Percentiles rank a stretch among this genome's conserved stretches.
These are phyloP conservation scores for Phlebiopsis flavidoalba DNA, from an alignment of 768 basidiomycete species.

Conservation along the genomic window DNA sequence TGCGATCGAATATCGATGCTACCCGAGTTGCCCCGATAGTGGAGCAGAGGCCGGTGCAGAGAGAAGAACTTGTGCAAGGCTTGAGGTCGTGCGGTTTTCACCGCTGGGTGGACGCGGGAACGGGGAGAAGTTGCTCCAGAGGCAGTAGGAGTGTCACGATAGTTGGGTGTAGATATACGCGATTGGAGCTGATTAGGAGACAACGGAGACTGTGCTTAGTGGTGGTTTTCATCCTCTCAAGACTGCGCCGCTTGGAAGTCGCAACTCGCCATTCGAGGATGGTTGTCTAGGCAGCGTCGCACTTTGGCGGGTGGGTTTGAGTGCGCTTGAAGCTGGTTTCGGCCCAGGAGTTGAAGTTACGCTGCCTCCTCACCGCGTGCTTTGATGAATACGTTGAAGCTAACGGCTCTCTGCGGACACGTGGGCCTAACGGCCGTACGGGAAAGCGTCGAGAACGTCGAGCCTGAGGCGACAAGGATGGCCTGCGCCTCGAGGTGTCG, in stretches of 20 bases:
- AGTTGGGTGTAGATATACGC: neutral
- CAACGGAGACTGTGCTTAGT: neutral
- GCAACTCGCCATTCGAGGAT: constrained; percentile 18
- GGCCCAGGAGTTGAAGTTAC: constrained; percentile 71
- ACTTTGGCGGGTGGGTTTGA: too few species aligned
- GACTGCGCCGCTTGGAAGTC: neutral
- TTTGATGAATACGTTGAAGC: constrained; percentile 80
- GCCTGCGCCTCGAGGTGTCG: too few species aligned
- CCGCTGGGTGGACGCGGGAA: constrained; percentile 43
- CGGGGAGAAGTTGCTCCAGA: constrained; percentile 4
- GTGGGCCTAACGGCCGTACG: constrained; percentile 40
- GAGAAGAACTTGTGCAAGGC: constrained; percentile 84
- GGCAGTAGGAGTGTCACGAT: neutral
- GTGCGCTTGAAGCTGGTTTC: constrained; percentile 45
- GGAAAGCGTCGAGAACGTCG: constrained; percentile 52
- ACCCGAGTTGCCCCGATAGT: constrained; percentile 61
- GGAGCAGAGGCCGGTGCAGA: constrained; percentile 71
- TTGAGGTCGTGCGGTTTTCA: constrained; percentile 69
- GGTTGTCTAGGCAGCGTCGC: too few species aligned
- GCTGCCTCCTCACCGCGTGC: constrained; percentile 70
- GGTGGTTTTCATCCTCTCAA: too few species aligned
- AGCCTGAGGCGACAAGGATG: constrained; percentile 19
- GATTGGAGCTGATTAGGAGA: neutral
- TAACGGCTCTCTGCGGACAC: constrained; percentile 58
- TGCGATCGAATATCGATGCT: constrained; percentile 48